A percentile compares a stretch with the other conserved stretches of the same genome.
These are phyloP conservation scores for Suhomyces pyralidae DNA, from an alignment of 805 yeast species.

Conservation along the genomic window DNA sequence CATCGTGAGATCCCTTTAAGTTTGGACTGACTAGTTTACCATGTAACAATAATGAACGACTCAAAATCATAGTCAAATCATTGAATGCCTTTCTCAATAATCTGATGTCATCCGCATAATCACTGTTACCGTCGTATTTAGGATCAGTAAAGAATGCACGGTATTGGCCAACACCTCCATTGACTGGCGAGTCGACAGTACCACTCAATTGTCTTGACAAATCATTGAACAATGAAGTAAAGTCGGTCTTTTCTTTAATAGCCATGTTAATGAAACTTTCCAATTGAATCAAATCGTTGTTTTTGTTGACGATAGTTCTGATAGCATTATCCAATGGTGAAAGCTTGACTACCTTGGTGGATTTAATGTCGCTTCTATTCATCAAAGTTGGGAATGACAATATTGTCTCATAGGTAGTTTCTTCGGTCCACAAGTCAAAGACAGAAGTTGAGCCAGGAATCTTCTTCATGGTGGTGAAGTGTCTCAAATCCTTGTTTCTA, in stretches of 20 bases:
- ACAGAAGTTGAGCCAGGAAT: slow-evolving; percentile 72
- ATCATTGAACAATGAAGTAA: slow-evolving; percentile 52
- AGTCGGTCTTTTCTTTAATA: slow-evolving; percentile 49
- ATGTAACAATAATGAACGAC: slow-evolving; percentile 66
- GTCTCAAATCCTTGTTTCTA: slow-evolving; percentile 67
- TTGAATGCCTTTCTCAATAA: slow-evolving; percentile 53
- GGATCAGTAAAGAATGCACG: slow-evolving; percentile 57
- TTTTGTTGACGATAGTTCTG: slow-evolving; percentile 61
- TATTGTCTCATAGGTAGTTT: slow-evolving; percentile 70
- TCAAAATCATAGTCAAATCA: slow-evolving; percentile 64
- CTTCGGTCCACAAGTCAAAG: slow-evolving; percentile 84
- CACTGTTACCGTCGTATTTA: slow-evolving; percentile 31
- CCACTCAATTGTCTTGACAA: slow-evolving; percentile 73
- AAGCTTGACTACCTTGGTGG: slow-evolving; percentile 47
- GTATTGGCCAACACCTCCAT: slow-evolving; percentile 88
- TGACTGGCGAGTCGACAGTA: slow-evolving; percentile 88
- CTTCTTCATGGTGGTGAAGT: slow-evolving; percentile 66
- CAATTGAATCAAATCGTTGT: slow-evolving; percentile 65
- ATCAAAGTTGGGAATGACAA: slow-evolving; percentile 83
- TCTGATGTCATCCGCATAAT: slow-evolving; percentile 27
- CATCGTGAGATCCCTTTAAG: slow-evolving; percentile 63
- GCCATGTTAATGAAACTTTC: slow-evolving; percentile 59
- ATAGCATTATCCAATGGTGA: slow-evolving; percentile 88
- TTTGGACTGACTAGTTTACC: slow-evolving; percentile 56
- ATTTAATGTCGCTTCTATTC: slow-evolving; percentile 73